Base-by-base conservation (phyloP, 768 basidiomycete genomes). In the Termitomyces sp. region DNA sequence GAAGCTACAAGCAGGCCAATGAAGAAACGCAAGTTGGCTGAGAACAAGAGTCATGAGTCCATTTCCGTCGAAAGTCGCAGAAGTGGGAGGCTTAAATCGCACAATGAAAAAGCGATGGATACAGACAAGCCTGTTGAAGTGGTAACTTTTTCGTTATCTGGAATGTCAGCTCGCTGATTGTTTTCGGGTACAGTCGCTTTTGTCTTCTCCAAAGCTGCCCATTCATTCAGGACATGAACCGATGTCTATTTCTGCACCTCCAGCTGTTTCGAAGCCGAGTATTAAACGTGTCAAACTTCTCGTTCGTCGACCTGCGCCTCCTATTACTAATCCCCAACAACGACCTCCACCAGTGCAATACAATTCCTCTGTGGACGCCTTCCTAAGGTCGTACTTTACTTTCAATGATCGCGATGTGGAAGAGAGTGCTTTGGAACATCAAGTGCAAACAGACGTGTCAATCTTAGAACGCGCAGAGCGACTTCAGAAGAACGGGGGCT, bases 201-300 rank as follows among this genome's bases (percentile, higher is more conserved):
- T 35, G 14, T 37, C 57, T 14, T 26, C 41, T 3, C 44, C 43
- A 14, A 37, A 46, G 53, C 57, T 51, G 5, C 41, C 5, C 10
- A 53, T 46, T 1, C 38, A 38, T 24, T 12, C 38, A 5, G 37
- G n/a, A 30, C 3, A 30, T 38, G 53, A 11, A 34, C 57, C 42
- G 24, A 35, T 53, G 24, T 50, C 49, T 21, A 54, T 62, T 28
- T 57, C 56, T 46, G 28, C 63, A 34, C 52, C 63, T 15, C 64
- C 62, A 17, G 42, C 45, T 54, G 19, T 22, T 32, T 60, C 64
- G 19, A 68, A 60, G 56, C 67, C 68, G n/a, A 70, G 71, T 30
- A 76, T 90, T 55, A 84, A 79, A 65, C 82, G 89, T 51, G 75
- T 90, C 46, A 81, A 77, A 61, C 74, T 88, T 54, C 77, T 89